Base-by-base conservation (phyloP, 768 basidiomycete species). In the Podaxis carcinomalis region DNA sequence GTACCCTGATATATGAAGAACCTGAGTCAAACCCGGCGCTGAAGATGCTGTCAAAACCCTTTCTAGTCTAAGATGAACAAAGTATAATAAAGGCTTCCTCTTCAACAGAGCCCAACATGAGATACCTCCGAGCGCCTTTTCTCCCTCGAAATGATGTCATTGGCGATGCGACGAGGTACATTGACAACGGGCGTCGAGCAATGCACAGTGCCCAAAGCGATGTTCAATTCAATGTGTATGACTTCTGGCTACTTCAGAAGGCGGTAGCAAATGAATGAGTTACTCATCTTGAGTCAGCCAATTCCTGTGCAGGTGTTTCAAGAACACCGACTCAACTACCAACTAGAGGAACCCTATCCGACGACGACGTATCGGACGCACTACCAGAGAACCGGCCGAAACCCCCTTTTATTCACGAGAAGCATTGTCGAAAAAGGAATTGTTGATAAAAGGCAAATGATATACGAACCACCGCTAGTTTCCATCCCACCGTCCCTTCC, bases 341-440 rank as follows among this genome's bases (percentile, higher is more conserved):
- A 55, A n/a, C 25, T 47, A 53, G 37, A 51, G 27, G 25, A 16
- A n/a, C 19, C 42, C 2, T 39, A 39, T 54, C 36, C 52, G 25
- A 21, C 5, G 19, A 40, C 42, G 40, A 14, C n/a, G 25, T 27
- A 47, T 47, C 44, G 51, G 40, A 42, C 42, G 13, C 11, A 23
- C 13, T 25, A 40, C 51, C 40, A 27, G 32, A 7, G 10, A 14
- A n/a, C 59, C 59, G 59, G 59, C 51, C 52, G 51, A 60, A 60
- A 14, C 35, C 23, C 16, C 49, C 27, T 51, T 19, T 46, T 32
- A 46, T 42, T 11, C 13, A 49, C 46, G 35, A 54, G 53, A 54
- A 61, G 51, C 19, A 7, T 32, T 32, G 14, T 27, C 25, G 13
- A 59, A 36, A 27, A 46, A 46, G 51, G 42, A 46, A 61, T 61